Percentiles rank a stretch among this genome's conserved stretches.
Evolutionary conservation across 306 rosid species (phyloP).

Genomic region (Calophaca sinica): DNA sequence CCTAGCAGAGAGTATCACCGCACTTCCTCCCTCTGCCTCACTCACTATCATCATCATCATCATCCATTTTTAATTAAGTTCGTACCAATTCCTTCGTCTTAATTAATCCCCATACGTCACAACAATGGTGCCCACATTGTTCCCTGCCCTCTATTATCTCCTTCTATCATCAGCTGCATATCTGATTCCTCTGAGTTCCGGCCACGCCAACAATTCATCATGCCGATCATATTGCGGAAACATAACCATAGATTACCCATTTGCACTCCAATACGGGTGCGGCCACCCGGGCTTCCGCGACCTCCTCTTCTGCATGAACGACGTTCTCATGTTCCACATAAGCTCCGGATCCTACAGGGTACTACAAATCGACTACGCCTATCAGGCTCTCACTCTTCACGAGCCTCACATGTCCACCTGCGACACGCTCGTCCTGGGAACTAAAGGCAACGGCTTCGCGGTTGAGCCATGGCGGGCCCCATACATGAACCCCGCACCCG

Average conservation of each 20-base stretch:
- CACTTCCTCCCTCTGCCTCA: conserved; percentile 2
- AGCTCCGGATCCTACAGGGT: conserved; percentile 91
- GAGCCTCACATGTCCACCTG: conserved; percentile 98
- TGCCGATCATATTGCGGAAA: conserved; percentile 94
- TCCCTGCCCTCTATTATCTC: conserved; percentile 46
- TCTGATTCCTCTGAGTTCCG: conserved; percentile 25
- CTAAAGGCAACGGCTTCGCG: conserved; percentile 75
- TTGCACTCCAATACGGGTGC: conserved; percentile 76
- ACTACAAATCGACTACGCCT: conserved; percentile 89
- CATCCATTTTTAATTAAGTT: not conserved
- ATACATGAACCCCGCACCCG: conserved; percentile 75
- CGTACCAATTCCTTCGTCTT: too few species aligned
- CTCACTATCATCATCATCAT: not conserved
- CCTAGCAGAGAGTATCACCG: conserved; percentile 56
- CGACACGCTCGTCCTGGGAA: conserved; percentile 68
- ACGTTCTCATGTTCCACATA: conserved; percentile 88
- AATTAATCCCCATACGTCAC: not conserved
- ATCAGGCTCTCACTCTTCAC: conserved; percentile 78
- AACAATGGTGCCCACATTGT: conserved; percentile 50
- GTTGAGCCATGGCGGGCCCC: conserved; percentile 86
- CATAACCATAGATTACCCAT: conserved; percentile 90
- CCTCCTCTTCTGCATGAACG: conserved; percentile 87
- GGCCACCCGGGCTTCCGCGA: conserved; percentile 98
- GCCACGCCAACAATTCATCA: conserved; percentile 42
- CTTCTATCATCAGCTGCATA: conserved; percentile 32